Evolutionary conservation across 2,329 filamentous ascomycete species (phyloP).

Genomic region (Colletotrichum plurivorum): DNA sequence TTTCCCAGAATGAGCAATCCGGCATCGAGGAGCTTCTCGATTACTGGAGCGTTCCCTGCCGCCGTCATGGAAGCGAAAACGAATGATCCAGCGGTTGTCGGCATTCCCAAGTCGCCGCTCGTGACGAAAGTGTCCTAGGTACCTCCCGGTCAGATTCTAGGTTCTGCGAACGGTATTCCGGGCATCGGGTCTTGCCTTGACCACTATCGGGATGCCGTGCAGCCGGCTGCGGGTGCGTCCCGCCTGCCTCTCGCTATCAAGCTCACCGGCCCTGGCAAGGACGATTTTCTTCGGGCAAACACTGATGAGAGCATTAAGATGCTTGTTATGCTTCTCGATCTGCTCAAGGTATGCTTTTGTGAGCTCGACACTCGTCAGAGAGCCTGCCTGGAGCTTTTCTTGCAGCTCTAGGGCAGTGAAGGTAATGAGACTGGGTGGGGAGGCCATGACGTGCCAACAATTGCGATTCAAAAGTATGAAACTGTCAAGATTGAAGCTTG

Average conservation of each 20-base stretch:
- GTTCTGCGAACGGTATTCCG: background rate
- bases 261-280: conserved; percentile 51
- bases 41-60: conserved; percentile 52
- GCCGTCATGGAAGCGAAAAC: conserved; percentile 54
- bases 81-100: conserved; percentile 56
- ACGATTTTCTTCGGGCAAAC: conserved; percentile 53
- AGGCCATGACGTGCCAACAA: background rate
- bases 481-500: background rate
- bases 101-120: conserved; percentile 52
- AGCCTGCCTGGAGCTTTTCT: conserved; percentile 22
- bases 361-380: conserved; percentile 43
- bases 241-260: conserved; percentile 55
- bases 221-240: conserved; percentile 53
- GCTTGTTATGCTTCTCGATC: conserved; percentile 43
- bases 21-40: conserved; percentile 52
- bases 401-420: conserved; percentile 31
- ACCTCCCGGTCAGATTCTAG: background rate
- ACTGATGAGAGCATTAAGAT: conserved; percentile 52
- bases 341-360: conserved; percentile 42
- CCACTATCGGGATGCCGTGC: conserved; percentile 58
- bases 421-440: background rate
- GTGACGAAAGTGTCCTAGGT: conserved; percentile 55
- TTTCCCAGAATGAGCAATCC: conserved; percentile 60
- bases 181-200: conserved; percentile 46
- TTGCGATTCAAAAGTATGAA: background rate